Base-by-base conservation (phyloP, 1,284 basidiomycete genomes). In the Sanguinoderma infundibulare region DNA sequence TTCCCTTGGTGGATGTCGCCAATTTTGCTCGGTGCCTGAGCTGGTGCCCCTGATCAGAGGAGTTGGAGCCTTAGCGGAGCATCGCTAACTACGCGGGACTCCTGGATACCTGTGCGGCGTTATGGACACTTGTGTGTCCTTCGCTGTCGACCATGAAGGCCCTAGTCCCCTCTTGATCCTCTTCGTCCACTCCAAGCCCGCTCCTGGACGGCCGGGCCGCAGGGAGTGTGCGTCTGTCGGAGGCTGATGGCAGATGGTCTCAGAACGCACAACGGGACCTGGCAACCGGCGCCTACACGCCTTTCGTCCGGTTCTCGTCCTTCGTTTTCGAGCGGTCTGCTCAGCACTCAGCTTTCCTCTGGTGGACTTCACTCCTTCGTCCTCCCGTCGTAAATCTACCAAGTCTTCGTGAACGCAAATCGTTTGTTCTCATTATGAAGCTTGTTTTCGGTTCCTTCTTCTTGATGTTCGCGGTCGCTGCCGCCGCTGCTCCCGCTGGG, bases 331-430 rank as follows among this genome's bases (percentile, higher is more conserved):
- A 51, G 38, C 55, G 34, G 39, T 26, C 51, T 58, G 40, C 53
- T 56, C 50, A 1, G 26, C 24, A 12, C 53, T 55, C 22, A 26
- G 55, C 40, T 39, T n/a, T 17, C 24, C 24, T 36, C 49, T 34
- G 49, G 49, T 62, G 65, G 62, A 58, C 55, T 52, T 60, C 65
- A 58, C 58, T 66, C 65, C 30, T 66, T 66, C 53, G 62, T 62
- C 51, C 57, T 55, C 34, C 52, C 44, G 50, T 49, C 22, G 22
- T 30, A 26, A 52, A 49, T 39, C 49, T 46, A 26, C 32, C 32
- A n/a, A 35, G 20, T 8, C 49, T 32, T 20, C 34, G 3, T 24
- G 34, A n/a, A 34, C 20, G 20, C 49, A 51, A 34, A 14, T 1
- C 34, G 12, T 22, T 35, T 32, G 32, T 51, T 51, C 20, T 26